Evolutionary conservation across 2,329 filamentous ascomycete genomes (phyloP).

Genomic region (Colletotrichum theobromicola): DNA sequence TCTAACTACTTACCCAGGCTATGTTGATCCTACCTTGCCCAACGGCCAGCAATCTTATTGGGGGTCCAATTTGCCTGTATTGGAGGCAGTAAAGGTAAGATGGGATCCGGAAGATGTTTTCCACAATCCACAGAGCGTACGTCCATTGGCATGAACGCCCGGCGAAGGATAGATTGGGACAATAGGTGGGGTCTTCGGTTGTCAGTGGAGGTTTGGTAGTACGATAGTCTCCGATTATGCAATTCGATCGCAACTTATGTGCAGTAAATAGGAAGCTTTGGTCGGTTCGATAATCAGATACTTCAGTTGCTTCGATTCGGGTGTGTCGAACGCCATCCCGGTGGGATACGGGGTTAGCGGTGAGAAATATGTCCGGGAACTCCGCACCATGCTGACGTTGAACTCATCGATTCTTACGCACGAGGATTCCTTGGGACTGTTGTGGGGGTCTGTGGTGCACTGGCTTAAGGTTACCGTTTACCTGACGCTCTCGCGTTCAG

Average conservation of each 20-base stretch:
- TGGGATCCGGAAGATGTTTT: slow-evolving; percentile 62
- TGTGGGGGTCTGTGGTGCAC: fast-evolving
- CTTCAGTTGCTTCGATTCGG: not conserved
- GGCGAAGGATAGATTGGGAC: not conserved
- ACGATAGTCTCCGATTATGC: not conserved
- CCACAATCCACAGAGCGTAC: slow-evolving; percentile 63
- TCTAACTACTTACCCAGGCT: slow-evolving; percentile 65
- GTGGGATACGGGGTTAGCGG: not conserved
- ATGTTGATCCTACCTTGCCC: slow-evolving; percentile 58
- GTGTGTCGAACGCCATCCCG: not conserved
- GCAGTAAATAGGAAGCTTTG: not conserved
- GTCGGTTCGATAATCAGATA: not conserved
- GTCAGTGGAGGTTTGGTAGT: not conserved
- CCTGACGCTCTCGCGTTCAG: too few species aligned
- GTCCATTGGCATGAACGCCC: slow-evolving; percentile 18
- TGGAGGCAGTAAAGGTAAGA: slow-evolving; percentile 54
- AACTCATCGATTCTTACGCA: not conserved
- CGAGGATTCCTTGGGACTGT: not conserved
- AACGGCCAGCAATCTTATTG: slow-evolving; percentile 58
- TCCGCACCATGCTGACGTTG: not conserved
- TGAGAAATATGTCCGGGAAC: not conserved
- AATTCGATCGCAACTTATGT: not conserved
- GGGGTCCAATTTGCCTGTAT: slow-evolving; percentile 52
- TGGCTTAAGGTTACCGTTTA: not conserved
- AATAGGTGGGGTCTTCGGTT: not conserved